A percentile compares a stretch with the other conserved stretches of the same genome.
Evolutionary conservation across 78 protist species (phyloP).

Genomic region (Dictyostelium citrinum): DNA sequence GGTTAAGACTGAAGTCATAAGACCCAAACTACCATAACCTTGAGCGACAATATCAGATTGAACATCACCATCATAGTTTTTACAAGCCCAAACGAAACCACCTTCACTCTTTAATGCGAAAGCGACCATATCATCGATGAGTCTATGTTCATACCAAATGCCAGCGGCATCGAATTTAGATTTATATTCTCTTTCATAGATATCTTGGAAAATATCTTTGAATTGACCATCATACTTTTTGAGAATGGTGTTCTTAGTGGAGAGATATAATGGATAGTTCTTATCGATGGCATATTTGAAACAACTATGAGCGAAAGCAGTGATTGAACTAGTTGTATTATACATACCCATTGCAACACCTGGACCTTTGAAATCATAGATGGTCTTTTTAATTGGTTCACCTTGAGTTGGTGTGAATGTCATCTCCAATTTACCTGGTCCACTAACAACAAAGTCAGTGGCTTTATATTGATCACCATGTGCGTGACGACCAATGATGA

Average conservation of each 20-base stretch:
- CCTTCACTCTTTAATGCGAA: constrained; percentile 73
- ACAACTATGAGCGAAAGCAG: constrained; percentile 89
- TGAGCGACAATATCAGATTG: constrained; percentile 88
- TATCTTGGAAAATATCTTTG: constrained; percentile 90
- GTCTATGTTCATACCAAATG: constrained; percentile 94
- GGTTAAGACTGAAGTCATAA: constrained; percentile 95
- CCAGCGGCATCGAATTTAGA: constrained; percentile 9
- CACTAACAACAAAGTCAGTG: constrained; percentile 86
- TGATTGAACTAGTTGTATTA: constrained; percentile 92
- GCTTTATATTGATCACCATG: constrained; percentile 95
- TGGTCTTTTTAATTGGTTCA: neutral
- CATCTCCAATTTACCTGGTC: constrained; percentile 79
- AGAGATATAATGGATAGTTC: constrained; percentile 84
- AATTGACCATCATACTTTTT: constrained; percentile 95
- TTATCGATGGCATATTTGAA: constrained; percentile 82
- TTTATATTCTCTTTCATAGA: constrained; percentile 77
- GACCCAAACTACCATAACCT: constrained; percentile 96
- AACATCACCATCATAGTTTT: constrained; percentile 98
- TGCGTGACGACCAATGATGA: constrained; percentile 96
- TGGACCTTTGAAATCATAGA: constrained; percentile 74
- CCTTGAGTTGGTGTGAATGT: constrained; percentile 87
- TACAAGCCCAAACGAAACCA: constrained; percentile 96
- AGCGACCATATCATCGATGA: constrained; percentile 98
- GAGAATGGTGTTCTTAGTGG: constrained; percentile 95
- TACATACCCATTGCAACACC: constrained; percentile 96